These are phyloP conservation scores for Monilinia polystroma DNA, from an alignment of 2,329 filamentous ascomycete species.

Conservation along the genomic window DNA sequence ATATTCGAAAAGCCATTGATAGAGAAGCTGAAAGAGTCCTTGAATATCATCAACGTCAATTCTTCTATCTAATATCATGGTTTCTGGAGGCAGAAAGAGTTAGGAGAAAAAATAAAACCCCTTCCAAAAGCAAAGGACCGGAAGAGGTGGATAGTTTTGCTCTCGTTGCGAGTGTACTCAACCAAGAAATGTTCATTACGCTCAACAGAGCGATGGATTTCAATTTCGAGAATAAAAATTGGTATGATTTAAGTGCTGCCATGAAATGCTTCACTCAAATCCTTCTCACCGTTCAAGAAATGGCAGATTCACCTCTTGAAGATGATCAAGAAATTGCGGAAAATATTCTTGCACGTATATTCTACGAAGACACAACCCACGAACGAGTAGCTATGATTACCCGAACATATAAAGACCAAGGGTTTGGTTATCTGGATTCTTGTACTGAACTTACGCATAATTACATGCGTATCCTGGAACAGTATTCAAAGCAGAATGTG, in stretches of 20 bases:
- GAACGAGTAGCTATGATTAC: slow-evolving; percentile 80
- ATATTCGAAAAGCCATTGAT: slow-evolving; percentile 85
- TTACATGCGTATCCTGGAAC: slow-evolving; percentile 86
- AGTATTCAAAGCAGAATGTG: slow-evolving; percentile 90
- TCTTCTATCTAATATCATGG: slow-evolving; percentile 91
- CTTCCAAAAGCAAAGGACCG: slow-evolving; percentile 46
- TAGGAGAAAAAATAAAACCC: slow-evolving; percentile 61
- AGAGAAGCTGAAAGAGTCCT: slow-evolving; percentile 81
- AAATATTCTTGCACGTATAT: slow-evolving; percentile 94
- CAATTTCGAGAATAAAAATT: slow-evolving; percentile 77
- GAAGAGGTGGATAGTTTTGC: slow-evolving; percentile 74
- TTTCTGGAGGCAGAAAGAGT: slow-evolving; percentile 83
- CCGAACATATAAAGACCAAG: slow-evolving; percentile 87
- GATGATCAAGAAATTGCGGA: slow-evolving; percentile 98
- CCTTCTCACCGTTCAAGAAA: slow-evolving; percentile 86
- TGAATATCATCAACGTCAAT: slow-evolving; percentile 76
- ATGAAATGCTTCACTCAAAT: slow-evolving; percentile 97
- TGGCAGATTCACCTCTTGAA: slow-evolving; percentile 78
- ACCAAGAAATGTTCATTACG: slow-evolving; percentile 91
- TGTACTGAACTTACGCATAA: slow-evolving; percentile 89
- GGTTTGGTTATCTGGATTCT: slow-evolving; percentile 89
- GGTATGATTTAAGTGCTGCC: slow-evolving; percentile 80
- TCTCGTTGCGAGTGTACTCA: slow-evolving; percentile 83
- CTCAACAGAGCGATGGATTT: slow-evolving; percentile 80
- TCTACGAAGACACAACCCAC: slow-evolving; percentile 95